Evolutionary conservation across 176 grass and related monocot genomes (phyloP).

Genomic region (Aegilops tauschii): DNA sequence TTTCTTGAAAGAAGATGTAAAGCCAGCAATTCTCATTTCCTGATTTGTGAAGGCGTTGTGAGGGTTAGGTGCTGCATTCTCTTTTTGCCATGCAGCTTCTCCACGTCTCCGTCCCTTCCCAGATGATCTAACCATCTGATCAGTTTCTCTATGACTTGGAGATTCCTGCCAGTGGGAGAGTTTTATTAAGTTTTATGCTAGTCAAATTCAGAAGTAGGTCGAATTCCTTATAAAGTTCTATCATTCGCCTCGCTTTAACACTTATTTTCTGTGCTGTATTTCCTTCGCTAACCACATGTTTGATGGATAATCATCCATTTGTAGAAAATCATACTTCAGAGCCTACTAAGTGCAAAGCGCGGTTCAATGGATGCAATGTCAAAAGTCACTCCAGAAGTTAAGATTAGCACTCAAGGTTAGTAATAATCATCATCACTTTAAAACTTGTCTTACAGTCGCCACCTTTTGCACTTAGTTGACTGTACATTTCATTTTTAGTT

Average conservation of each 20-base stretch:
- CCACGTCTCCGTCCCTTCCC: slow-evolving; percentile 25
- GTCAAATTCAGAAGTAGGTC: slow-evolving; percentile 16
- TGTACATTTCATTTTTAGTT: background rate
- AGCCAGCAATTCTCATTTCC: slow-evolving; percentile 35
- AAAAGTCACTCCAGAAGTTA: background rate
- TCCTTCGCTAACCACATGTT: background rate
- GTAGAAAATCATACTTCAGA: slow-evolving; percentile 6
- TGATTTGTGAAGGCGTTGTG: slow-evolving; percentile 10
- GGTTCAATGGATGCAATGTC: background rate
- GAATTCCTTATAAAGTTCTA: background rate
- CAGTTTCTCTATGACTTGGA: slow-evolving; percentile 24
- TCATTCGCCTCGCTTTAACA: slow-evolving; percentile 10
- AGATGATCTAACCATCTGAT: slow-evolving; percentile 30
- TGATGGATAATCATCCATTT: background rate
- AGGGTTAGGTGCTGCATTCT: slow-evolving; percentile 11
- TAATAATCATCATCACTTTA: background rate
- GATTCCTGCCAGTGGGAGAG: slow-evolving; percentile 36
- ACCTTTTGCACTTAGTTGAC: background rate
- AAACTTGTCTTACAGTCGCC: background rate
- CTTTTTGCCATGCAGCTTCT: slow-evolving; percentile 27
- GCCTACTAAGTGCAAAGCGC: background rate
- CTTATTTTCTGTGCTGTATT: background rate
- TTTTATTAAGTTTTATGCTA: background rate
- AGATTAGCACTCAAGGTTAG: background rate
- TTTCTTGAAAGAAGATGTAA: slow-evolving; percentile 46